These are phyloP conservation scores for Podospora australis DNA, from an alignment of 495 filamentous ascomycete species.

Conservation along the genomic window DNA sequence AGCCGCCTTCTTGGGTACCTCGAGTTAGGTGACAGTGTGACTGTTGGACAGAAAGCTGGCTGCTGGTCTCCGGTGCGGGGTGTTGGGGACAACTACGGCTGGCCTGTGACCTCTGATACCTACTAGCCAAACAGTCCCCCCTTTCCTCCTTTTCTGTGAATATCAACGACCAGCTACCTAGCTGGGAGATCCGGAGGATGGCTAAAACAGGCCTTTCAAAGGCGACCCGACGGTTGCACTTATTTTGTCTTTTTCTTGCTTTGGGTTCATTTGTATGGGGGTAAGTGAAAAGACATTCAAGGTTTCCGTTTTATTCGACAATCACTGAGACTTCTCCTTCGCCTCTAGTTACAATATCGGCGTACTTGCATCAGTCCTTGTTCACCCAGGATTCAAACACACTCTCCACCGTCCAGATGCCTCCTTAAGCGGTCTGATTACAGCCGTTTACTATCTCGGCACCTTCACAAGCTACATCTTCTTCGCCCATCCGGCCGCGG, in stretches of 20 bases:
- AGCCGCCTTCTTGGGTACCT: too few relatives aligned
- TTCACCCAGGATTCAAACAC: constrained; percentile 45
- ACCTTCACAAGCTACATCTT: constrained; percentile 51
- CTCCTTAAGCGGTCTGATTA: constrained; percentile 44
- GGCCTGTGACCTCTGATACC: too few relatives aligned
- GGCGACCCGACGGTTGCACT: constrained; percentile 38
- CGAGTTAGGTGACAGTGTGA: too few relatives aligned
- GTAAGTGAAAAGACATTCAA: constrained; percentile 18
- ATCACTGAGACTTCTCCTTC: background rate
- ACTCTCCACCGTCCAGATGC: constrained; percentile 38
- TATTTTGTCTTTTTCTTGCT: constrained; percentile 46
- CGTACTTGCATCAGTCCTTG: constrained; percentile 49
- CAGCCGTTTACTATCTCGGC: constrained; percentile 52
- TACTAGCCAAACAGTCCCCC: too few relatives aligned
- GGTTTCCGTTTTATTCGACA: too few relatives aligned
- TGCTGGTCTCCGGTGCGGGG: too few relatives aligned
- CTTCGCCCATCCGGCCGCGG: constrained; percentile 41
- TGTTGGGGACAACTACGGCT: too few relatives aligned
- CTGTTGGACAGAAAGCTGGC: too few relatives aligned
- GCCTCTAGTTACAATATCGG: constrained; percentile 48
- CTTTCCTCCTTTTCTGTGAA: too few relatives aligned
- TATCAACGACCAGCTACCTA: too few relatives aligned
- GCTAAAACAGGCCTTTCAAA: constrained; percentile 21
- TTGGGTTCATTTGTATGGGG: constrained; percentile 56
- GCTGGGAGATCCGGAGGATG: too few relatives aligned